phyloP scores from a whole-genome alignment of 2,329 filamentous ascomycete species.

The Podosphaera xanthii region DNA sequence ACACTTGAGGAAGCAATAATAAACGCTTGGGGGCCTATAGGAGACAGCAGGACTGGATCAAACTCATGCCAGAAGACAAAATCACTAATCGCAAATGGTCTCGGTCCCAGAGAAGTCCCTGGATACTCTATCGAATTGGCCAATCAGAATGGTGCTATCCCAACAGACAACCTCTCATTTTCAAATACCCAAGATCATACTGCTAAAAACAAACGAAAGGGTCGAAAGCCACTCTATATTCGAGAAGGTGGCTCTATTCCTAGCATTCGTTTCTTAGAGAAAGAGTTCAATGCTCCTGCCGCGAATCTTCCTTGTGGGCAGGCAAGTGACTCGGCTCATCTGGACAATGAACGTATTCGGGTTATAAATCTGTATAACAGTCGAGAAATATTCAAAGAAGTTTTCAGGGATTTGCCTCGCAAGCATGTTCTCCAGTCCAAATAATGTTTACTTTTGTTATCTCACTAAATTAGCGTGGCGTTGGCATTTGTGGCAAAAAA shows the following conservation, averaged over 20 bases:
- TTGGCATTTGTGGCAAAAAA: not conserved
- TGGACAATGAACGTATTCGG: slow-evolving; percentile 85
- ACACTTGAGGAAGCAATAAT: slow-evolving; percentile 71
- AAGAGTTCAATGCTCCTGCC: slow-evolving; percentile 75
- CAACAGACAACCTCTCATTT: not conserved
- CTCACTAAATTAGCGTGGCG: not conserved
- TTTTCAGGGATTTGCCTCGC: slow-evolving; percentile 32
- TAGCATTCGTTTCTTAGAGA: slow-evolving; percentile 80
- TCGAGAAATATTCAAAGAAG: slow-evolving; percentile 69
- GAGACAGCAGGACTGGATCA: slow-evolving; percentile 14
- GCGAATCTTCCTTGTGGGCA: slow-evolving; percentile 88
- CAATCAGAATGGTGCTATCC: slow-evolving; percentile 7
- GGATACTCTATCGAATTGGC: not conserved
- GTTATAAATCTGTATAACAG: slow-evolving; percentile 77
- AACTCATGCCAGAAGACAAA: slow-evolving; percentile 7
- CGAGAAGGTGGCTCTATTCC: slow-evolving; percentile 90
- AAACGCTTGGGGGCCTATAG: slow-evolving; percentile 53
- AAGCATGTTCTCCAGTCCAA: slow-evolving; percentile 8
- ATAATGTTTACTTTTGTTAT: not conserved
- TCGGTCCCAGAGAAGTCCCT: not conserved
- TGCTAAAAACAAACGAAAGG: slow-evolving; percentile 5
- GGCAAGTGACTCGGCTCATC: slow-evolving; percentile 77
- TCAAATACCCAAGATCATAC: not conserved
- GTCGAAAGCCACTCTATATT: slow-evolving; percentile 62
- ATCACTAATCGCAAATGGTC: slow-evolving; percentile 2